A percentile compares a stretch with the other conserved stretches of the same genome.
These are phyloP conservation scores for Polychaeton citri DNA, from an alignment of 2,329 filamentous ascomycete genomes.

Conservation along the genomic window DNA sequence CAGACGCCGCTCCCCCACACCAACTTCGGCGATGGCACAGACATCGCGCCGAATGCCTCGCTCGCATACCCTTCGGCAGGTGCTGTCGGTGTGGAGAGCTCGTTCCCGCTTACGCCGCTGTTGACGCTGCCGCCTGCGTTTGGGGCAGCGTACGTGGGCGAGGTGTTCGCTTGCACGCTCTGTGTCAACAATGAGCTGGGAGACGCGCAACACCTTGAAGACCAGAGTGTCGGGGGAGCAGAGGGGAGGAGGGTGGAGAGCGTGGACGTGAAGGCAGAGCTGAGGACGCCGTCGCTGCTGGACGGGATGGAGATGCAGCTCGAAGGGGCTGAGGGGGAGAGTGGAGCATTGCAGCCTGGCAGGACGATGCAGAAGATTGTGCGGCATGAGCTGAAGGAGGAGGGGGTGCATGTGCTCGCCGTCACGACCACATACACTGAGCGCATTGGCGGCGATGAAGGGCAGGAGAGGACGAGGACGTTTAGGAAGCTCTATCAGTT, in stretches of 20 bases:
- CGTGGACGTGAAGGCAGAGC: constrained; percentile 76
- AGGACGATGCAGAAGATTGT: constrained; percentile 70
- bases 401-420: constrained; percentile 83
- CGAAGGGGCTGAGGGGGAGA: constrained; percentile 41
- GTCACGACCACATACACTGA: constrained; percentile 94
- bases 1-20: constrained; percentile 52
- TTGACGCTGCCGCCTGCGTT: constrained; percentile 84
- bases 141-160: constrained; percentile 87
- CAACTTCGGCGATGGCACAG: constrained; percentile 31
- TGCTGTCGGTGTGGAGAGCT: neutral
- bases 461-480: constrained; percentile 52
- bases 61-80: constrained; percentile 52
- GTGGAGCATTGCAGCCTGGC: constrained; percentile 28
- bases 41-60: constrained; percentile 49
- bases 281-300: constrained; percentile 78
- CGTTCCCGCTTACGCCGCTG: constrained; percentile 44
- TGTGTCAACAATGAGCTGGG: constrained; percentile 81
- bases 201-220: constrained; percentile 1
- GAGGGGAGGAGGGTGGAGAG: constrained; percentile 42
- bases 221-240: constrained; percentile 16
- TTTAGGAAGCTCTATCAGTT: constrained; percentile 97
- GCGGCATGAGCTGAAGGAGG: constrained; percentile 78
- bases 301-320: constrained; percentile 46
- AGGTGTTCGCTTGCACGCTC: constrained; percentile 86
- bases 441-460: constrained; percentile 35